These are phyloP conservation scores for Talaromyces stipitatus DNA, from an alignment of 495 filamentous ascomycete genomes.

Conservation along the genomic window DNA sequence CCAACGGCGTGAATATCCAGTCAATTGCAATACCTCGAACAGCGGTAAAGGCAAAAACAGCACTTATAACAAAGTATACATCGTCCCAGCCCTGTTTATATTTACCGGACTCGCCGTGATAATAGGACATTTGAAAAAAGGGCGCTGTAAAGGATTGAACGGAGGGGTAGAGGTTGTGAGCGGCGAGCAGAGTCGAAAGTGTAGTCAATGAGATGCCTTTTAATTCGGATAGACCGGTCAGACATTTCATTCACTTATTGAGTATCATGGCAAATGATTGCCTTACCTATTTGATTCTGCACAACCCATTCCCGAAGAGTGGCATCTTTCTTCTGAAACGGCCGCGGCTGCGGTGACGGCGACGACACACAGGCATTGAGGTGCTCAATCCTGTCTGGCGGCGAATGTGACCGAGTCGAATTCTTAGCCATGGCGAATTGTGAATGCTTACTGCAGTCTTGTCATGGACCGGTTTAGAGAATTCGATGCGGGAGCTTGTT, in stretches of 20 bases:
- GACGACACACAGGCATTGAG: conserved; percentile 37
- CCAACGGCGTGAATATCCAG: conserved; percentile 73
- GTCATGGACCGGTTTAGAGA: background rate
- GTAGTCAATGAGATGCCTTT: conserved; percentile 67
- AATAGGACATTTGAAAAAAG: conserved; percentile 82
- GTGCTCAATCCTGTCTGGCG: conserved; percentile 14
- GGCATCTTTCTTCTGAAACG: conserved; percentile 29
- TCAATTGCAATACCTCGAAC: conserved; percentile 81
- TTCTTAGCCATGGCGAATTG: conserved; percentile 28
- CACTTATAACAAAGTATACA: conserved; percentile 68
- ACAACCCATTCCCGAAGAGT: conserved; percentile 45
- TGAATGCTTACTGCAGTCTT: background rate
- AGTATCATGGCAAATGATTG: background rate
- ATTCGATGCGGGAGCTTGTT: background rate
- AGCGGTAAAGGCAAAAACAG: conserved; percentile 77
- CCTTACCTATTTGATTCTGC: conserved; percentile 44
- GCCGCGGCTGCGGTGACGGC: conserved; percentile 16
- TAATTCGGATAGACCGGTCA: background rate
- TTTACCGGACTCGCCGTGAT: conserved; percentile 53
- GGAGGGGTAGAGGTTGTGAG: conserved; percentile 72
- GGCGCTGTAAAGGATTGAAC: conserved; percentile 70
- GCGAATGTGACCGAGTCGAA: conserved; percentile 18
- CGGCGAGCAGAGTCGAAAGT: conserved; percentile 65
- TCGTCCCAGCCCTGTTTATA: conserved; percentile 77
- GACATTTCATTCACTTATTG: background rate